Base-by-base conservation (phyloP, 495 filamentous ascomycete genomes). In the Oidiodendron maius region DNA sequence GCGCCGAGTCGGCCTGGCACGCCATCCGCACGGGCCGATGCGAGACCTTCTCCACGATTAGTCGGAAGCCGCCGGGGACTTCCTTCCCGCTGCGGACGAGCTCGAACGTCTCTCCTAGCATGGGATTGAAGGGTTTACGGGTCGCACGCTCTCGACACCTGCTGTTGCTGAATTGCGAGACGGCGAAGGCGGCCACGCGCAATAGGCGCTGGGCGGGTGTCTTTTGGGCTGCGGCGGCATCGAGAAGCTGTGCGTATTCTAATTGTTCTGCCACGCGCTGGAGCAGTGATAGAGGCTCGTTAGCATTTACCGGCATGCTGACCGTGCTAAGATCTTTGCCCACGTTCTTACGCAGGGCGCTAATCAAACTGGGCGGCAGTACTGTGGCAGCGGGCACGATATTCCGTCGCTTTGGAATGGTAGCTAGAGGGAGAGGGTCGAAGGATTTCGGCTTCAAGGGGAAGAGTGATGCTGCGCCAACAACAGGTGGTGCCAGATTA, bases 91-190 rank as follows among this genome's bases (percentile, higher is more conserved):
- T 86, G 41, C 91, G 82, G 34, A 98, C 80, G 6, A 97, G 77
- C 64, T 98, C 93, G 60, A 77, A 98, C 0, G 94, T 97, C 64
- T 98, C 93, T 48, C 94, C 94, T 0, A 98, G 79, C 71, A 98
- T 88, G 28, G 93, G 94, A 61, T 96, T 98, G 73, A 97, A 98
- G 0, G 93, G 93, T 67, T 98, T 98, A 55, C 93, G 86, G 57
- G 96, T 88, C 17, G 94, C 83, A 11, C 93, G 84, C 58, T 97
- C 93, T 55, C 87, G 88, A 50, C 86, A 82, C 13, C 93, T 80
- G 50, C 75, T 76, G 65, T 76, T 83, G 26, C 88, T 90, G 50
- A 96, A 82, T 49, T 79, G 71, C 18, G 89, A 90, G 17, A 97
- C 68, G 25, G 94, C 91, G 64, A 96, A 98, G 2, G 91, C 91